Evolutionary conservation across 805 yeast genomes (phyloP).

Genomic region (Ogataea trehaloabstinens): DNA sequence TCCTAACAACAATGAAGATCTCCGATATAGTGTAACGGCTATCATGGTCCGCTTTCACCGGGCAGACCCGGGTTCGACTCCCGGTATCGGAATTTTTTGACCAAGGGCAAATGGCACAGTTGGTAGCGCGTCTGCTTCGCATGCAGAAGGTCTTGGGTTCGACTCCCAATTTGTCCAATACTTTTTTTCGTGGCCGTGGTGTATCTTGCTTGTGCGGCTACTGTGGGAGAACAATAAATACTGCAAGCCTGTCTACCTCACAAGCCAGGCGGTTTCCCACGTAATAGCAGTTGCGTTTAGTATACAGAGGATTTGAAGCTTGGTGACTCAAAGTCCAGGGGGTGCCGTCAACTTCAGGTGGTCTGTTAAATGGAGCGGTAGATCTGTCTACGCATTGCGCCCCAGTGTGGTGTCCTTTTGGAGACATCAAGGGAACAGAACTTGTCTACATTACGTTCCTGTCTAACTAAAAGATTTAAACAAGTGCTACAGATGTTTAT

Average conservation of each 20-base stretch:
- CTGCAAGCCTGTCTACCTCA: background rate
- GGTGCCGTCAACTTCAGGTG: no score
- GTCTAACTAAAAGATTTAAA: no score
- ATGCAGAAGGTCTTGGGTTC: conserved; percentile 82
- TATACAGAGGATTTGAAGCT: no score
- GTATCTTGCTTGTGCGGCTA: no score
- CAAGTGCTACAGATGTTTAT: no score
- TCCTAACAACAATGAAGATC: no score
- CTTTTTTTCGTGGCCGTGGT: conserved; percentile 9
- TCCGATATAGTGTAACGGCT: conserved; percentile 85
- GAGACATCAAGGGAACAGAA: no score
- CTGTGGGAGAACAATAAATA: background rate
- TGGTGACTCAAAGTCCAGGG: no score
- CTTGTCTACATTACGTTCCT: no score
- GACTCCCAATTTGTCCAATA: conserved; percentile 73
- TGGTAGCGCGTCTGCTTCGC: conserved; percentile 83
- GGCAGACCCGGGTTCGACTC: conserved; percentile 86
- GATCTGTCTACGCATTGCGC: no score
- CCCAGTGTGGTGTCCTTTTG: no score
- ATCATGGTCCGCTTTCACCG: conserved; percentile 88
- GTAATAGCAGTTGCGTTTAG: background rate
- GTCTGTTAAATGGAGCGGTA: no score
- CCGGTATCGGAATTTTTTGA: conserved; percentile 64
- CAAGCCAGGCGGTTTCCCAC: background rate
- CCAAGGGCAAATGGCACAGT: conserved; percentile 76